Percentiles rank a stretch among this genome's conserved stretches.
These are phyloP conservation scores for Salvia miltiorrhiza DNA, from an alignment of 257 asterid species.

Conservation along the genomic window DNA sequence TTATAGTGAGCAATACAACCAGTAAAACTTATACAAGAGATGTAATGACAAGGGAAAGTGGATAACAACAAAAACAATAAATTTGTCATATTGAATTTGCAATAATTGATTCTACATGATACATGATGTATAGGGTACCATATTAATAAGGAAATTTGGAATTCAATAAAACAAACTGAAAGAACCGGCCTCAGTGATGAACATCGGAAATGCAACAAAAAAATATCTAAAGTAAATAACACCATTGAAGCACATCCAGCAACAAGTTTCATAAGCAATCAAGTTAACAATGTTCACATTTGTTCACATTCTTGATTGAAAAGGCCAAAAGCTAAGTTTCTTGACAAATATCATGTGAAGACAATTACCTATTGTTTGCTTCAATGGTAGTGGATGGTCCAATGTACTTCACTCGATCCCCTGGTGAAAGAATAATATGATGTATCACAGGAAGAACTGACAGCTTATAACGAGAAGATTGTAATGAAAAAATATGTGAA, in stretches of 20 bases:
- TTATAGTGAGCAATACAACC: slow-evolving; percentile 6
- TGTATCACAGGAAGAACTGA: slow-evolving; percentile 16
- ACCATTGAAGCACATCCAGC: slow-evolving; percentile 14
- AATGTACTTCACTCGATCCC: slow-evolving; percentile 87
- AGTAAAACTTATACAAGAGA: neutral
- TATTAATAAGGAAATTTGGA: neutral
- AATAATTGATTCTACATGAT: neutral
- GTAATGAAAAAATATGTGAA: neutral
- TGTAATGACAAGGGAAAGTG: neutral
- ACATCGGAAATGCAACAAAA: slow-evolving; percentile 12
- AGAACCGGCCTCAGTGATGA: neutral
- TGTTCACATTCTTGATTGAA: neutral
- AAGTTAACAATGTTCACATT: slow-evolving; percentile 6
- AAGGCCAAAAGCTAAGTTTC: neutral
- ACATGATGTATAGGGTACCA: slow-evolving; percentile 11
- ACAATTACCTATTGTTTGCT: slow-evolving; percentile 67
- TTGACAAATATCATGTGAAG: slow-evolving; percentile 20
- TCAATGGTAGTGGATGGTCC: slow-evolving; percentile 62
- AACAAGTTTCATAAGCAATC: slow-evolving; percentile 2
- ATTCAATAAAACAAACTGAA: slow-evolving; percentile 8
- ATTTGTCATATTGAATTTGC: slow-evolving; percentile 16
- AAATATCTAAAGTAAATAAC: neutral
- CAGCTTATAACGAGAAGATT: neutral
- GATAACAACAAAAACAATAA: neutral
- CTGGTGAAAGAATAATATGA: slow-evolving; percentile 44